Evolutionary conservation across 1,139 yeast genomes (phyloP), one percentile per base, ranked within the genome.

Genomic region (Kluyveromyces sp.): DNA sequence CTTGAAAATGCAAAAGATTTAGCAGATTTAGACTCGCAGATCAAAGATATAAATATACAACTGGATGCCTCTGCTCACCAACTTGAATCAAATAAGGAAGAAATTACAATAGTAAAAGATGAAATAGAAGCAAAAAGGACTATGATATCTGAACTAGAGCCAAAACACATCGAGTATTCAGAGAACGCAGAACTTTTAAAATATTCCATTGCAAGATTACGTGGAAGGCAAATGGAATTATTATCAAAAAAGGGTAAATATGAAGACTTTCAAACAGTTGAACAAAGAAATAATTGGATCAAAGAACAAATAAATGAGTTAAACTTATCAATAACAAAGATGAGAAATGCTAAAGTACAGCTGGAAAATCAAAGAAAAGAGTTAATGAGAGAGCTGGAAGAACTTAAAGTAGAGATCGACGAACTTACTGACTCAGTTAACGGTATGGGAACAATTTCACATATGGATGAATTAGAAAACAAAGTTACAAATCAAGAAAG

Each of bases 221-320:
- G 73, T 45, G 70, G 79, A 2, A 72, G 69, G 34, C 89, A 84
- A 61, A 72, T 86, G 53, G 74, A 80, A 6, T 65, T 90, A 7
- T 77, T 84, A 47, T 72, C 88, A 8, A 90, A 89, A 58, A 87
- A 83, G 56, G 88, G 84, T 40, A 76, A 92, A 47, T 78, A 78
- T 53, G 74, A 80, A 38, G 76, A 78, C 53, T 89, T 87, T 56
- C 54, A 65, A 1, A 66, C 75, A 7, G 73, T 75, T 51, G 60
- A 66, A 3, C 83, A 85, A 50, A 75, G 97, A 54, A 84, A 89
- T 59, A 44, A 53, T 1, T 86, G 95, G 94, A 70, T 90, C n/a
- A 57, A 67, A 4, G 47, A 58, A 0, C 79, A 83, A 53, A 72
- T 85, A 21, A 54, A 60, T 0, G 62, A 62, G 4, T 55, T 80